Base-by-base conservation (phyloP, 176 grass and related monocot species). In the Aegilops longissima region DNA sequence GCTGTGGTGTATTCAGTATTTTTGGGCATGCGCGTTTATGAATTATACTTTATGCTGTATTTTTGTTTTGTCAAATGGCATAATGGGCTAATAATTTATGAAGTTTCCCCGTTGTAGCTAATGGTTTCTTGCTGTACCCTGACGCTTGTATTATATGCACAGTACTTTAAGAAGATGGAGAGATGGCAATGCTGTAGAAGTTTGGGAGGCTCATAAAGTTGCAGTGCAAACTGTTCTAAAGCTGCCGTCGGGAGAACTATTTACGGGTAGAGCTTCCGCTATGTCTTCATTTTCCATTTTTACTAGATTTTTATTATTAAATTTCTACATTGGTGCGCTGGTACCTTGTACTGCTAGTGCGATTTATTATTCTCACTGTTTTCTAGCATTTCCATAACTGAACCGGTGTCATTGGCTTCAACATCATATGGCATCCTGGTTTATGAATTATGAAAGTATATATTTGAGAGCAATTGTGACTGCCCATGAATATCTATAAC, bases 201-300 rank as follows among this genome's bases (percentile, higher is more conserved):
- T 92, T 71, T 98, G 94, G 97, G 94, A 98, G 88, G 97, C 97
- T 25, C 97, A 98, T 69, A 96, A 96, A 59, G 90, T 96, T 61
- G 92, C 94, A 31, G 88, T 98, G 82, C 97, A 98, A 87, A 87
- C 97, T 83, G 85, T 98, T 87, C 18, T 94, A 66, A 96, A 96
- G 82, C 82, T 98, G 8, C 84, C 92, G 1, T 84, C 92, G 39
- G 97, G 94, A 83, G 94, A 96, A 90, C 78, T 98, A 4, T 84
- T 94, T 87, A 94, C 90, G 30, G 97, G 97, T 98, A 96, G 54
- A 70, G 20, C 17, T 65, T 89, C 45, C 75, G 29, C 61, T 85
- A 10, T 88, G 5, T 76, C 16, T 33, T 36, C 45, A 76, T 21
- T 76, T 29, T 68, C 21, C 2, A 80, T 89, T 85, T 77, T 76